Percentiles rank a stretch among this genome's conserved stretches.
Evolutionary conservation across 495 filamentous ascomycete species (phyloP).

Genomic region (Echria macrotheca): DNA sequence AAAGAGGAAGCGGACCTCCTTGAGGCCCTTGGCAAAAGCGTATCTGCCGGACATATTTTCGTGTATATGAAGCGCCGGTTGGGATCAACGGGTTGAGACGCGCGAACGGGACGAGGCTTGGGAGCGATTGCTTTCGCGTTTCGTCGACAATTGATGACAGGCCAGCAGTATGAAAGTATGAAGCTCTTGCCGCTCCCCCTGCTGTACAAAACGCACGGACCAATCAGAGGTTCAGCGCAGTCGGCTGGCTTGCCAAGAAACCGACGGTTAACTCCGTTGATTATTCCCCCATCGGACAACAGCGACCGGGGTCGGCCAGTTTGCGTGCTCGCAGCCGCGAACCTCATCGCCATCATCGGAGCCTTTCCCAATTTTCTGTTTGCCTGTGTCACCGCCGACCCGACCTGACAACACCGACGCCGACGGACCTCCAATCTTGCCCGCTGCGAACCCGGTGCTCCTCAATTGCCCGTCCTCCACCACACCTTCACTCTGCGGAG

Average conservation of each 20-base stretch:
- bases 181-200: too few relatives aligned
- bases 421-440: too few relatives aligned
- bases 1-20: constrained; percentile 95
- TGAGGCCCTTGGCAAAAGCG: constrained; percentile 77
- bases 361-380: background rate
- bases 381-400: too few relatives aligned
- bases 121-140: background rate
- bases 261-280: background rate
- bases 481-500: too few relatives aligned
- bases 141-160: too few relatives aligned
- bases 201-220: constrained; percentile 10
- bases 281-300: constrained; percentile 7
- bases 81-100: constrained; percentile 3
- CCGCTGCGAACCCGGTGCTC: too few relatives aligned
- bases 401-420: background rate
- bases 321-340: too few relatives aligned
- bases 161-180: too few relatives aligned
- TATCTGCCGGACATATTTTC: constrained; percentile 84
- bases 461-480: too few relatives aligned
- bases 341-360: constrained; percentile 8
- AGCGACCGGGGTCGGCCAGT: constrained; percentile 2
- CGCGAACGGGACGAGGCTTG: constrained; percentile 9
- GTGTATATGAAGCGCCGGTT: constrained; percentile 7
- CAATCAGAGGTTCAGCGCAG: too few relatives aligned
- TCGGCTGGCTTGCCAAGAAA: too few relatives aligned